Evolutionary conservation across 192 early-diverging fungal genomes (phyloP).

Genomic region (Gigaspora rosea): DNA sequence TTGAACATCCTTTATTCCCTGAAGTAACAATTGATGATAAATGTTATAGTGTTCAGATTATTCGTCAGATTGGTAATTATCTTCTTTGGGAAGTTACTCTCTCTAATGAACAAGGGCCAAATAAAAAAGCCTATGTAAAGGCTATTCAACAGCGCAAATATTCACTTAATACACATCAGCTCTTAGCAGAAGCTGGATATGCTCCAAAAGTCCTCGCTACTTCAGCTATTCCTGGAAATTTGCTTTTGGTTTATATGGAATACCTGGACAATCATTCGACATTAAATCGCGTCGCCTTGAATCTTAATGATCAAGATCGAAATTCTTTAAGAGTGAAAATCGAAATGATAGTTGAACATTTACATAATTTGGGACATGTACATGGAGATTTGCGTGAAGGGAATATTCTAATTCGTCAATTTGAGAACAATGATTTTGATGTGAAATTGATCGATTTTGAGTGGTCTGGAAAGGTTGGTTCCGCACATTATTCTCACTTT

Average conservation of each 20-base stretch:
- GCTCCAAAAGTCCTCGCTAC: not conserved
- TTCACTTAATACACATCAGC: too few relatives aligned
- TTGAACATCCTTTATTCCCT: not conserved
- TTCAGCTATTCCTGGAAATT: not conserved
- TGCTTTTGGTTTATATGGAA: slow-evolving; percentile 11
- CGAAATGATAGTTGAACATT: not conserved
- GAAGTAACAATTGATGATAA: not conserved
- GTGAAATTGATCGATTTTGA: too few relatives aligned
- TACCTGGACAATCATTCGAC: not conserved
- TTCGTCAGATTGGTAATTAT: not conserved
- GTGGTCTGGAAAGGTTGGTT: too few relatives aligned
- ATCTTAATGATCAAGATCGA: not conserved
- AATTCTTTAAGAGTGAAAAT: not conserved
- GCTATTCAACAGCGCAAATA: not conserved
- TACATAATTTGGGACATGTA: not conserved
- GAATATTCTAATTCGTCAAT: slow-evolving; percentile 4
- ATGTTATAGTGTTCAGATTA: not conserved
- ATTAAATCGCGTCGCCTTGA: too few relatives aligned
- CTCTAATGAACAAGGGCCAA: not conserved
- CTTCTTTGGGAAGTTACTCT: not conserved
- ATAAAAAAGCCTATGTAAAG: not conserved
- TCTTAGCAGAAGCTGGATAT: too few relatives aligned
- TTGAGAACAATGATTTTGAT: too few relatives aligned
- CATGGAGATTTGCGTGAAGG: slow-evolving; percentile 11
- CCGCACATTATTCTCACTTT: too few relatives aligned